Conservation (phyloP, 177 flowering plant species). For the Vitis hybrid region DNA sequence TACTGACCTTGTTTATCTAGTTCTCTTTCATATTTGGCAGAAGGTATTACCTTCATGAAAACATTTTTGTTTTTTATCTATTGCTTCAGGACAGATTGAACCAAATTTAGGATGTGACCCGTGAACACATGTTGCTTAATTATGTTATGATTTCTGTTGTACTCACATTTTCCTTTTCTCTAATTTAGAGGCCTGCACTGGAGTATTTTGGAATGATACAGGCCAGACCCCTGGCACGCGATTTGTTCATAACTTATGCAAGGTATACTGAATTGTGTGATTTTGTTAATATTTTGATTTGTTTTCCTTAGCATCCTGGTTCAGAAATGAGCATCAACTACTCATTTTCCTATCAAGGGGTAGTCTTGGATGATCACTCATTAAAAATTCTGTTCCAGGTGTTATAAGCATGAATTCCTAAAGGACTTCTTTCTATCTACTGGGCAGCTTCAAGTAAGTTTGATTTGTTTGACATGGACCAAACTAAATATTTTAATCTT, state of each 20-base stretch:
- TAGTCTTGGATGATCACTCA: constrained; percentile 5
- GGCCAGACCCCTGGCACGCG: constrained; percentile 78
- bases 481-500: background rate
- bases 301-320: background rate
- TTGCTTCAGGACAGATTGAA: background rate
- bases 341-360: background rate
- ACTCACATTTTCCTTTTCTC: constrained; percentile 12
- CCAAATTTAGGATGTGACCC: no score
- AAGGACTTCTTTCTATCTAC: constrained; percentile 85
- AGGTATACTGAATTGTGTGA: constrained; percentile 32
- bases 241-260: constrained; percentile 74
- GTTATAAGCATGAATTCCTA: constrained; percentile 77
- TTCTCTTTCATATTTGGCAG: constrained; percentile 88
- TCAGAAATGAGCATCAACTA: background rate
- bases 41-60: constrained; percentile 50
- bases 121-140: no score
- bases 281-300: background rate
- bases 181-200: constrained; percentile 64
- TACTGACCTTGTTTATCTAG: constrained; percentile 97
- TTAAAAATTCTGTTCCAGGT: constrained; percentile 46
- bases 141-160: no score
- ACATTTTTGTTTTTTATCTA: background rate
- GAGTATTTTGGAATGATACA: constrained; percentile 89
- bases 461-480: background rate
- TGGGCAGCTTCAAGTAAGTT: constrained; percentile 84